phyloP scores from a whole-genome alignment of 2,329 filamentous ascomycete genomes.

The Ophiosphaerella narmari region DNA sequence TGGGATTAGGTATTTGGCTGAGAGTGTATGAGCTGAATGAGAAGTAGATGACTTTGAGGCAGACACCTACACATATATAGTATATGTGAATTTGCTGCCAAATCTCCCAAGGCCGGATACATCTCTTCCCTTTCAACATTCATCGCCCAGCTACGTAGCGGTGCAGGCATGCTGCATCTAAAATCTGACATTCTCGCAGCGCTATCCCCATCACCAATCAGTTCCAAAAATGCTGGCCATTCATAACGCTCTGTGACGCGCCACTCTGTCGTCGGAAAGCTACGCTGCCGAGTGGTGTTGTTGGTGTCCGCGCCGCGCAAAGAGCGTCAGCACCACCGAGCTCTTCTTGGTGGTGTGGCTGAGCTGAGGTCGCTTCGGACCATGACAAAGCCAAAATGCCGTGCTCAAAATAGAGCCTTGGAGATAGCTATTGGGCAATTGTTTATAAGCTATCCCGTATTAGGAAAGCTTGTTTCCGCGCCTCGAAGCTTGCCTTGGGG shows the following conservation, averaged over 20 bases:
- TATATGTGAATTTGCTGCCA: neutral
- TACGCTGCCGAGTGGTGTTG: conserved; percentile 14
- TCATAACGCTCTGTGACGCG: conserved; percentile 7
- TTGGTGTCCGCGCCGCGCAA: conserved; percentile 6
- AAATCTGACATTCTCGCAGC: conserved; percentile 7
- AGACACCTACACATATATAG: neutral
- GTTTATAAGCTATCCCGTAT: neutral
- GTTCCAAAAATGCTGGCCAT: conserved; percentile 15
- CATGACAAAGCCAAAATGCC: neutral
- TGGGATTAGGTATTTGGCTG: conserved; percentile 4
- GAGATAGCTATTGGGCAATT: neutral
- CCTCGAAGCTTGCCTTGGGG: neutral
- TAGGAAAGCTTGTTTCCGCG: neutral
- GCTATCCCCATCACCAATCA: conserved; percentile 17
- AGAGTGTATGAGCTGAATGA: neutral
- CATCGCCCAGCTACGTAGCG: neutral
- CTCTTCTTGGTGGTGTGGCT: conserved; percentile 1
- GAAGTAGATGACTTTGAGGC: neutral
- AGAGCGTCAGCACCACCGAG: conserved; percentile 8
- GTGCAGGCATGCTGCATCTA: neutral
- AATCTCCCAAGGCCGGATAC: conserved; percentile 1
- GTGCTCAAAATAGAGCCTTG: neutral
- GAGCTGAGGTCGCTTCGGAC: conserved; percentile 4
- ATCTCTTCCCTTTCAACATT: conserved; percentile 4
- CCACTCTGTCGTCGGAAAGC: conserved; percentile 15